A percentile compares a stretch with the other conserved stretches of the same genome.
Evolutionary conservation across 805 yeast species (phyloP).

Genomic region (Komagataella pseudopastoris): DNA sequence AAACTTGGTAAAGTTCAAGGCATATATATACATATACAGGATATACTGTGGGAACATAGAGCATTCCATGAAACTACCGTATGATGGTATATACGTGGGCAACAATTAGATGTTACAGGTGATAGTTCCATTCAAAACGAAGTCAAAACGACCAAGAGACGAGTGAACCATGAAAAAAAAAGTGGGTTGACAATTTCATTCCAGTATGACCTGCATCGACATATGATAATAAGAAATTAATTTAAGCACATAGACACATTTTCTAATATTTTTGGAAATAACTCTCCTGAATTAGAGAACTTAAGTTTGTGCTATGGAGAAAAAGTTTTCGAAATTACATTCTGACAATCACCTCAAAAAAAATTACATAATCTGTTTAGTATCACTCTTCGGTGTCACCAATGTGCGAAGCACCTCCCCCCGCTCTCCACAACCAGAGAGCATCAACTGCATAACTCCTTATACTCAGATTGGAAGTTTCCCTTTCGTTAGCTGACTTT

Average conservation of each 20-base stretch:
- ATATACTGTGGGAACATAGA: too few species aligned
- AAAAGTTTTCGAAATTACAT: background rate
- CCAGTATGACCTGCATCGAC: background rate
- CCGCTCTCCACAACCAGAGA: slow-evolving; percentile 73
- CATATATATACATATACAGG: too few species aligned
- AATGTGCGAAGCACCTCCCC: slow-evolving; percentile 21
- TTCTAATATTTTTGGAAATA: slow-evolving; percentile 8
- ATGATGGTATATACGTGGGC: background rate
- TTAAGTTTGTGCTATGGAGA: slow-evolving; percentile 13
- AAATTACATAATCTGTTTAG: background rate
- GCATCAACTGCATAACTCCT: slow-evolving; percentile 81
- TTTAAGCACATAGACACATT: slow-evolving; percentile 19
- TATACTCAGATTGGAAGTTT: slow-evolving; percentile 56
- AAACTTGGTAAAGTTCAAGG: too few species aligned
- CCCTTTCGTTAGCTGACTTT: slow-evolving; percentile 53
- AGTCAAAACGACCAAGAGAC: background rate
- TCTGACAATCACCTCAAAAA: background rate
- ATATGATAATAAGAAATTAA: background rate
- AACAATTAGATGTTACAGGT: background rate
- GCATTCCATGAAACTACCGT: too few species aligned
- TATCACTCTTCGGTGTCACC: background rate
- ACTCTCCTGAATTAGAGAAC: slow-evolving; percentile 10
- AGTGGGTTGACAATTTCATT: background rate
- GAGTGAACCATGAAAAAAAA: background rate
- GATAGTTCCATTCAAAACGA: background rate